A percentile compares a stretch with the other conserved stretches of the same genome.
Evolutionary conservation across 163 green algal genomes (phyloP).

Genomic region (Volvox carteri): DNA sequence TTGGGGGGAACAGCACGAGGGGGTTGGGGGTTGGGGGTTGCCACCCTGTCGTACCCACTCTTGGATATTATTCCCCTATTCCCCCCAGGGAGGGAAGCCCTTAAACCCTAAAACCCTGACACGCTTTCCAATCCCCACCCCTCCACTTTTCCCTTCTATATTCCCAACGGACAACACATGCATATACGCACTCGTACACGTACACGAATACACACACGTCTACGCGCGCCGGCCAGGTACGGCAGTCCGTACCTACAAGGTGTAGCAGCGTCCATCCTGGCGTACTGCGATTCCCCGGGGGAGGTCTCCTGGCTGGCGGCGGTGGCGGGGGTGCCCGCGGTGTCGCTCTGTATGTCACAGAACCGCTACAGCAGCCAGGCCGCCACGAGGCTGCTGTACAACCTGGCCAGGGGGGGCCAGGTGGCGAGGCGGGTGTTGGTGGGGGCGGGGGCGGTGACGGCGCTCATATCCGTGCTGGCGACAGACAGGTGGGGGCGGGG

Average conservation of each 20-base stretch:
- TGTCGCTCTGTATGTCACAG: conserved; percentile 53
- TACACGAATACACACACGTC: no score
- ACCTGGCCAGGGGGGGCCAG: conserved; percentile 43
- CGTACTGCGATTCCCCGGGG: conserved; percentile 56
- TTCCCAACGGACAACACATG: no score
- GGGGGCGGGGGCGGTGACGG: conserved; percentile 48
- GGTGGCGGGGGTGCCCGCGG: conserved; percentile 51
- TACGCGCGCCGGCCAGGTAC: no score
- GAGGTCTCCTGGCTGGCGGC: conserved; percentile 64
- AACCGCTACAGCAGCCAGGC: conserved; percentile 65
- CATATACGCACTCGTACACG: no score
- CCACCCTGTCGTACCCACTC: no score
- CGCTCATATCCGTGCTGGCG: conserved; percentile 58
- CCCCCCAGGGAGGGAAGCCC: no score
- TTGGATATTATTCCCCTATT: no score
- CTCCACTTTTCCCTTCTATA: no score
- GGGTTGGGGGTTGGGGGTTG: no score
- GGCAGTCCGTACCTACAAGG: conserved; percentile 65
- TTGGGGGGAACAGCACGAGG: no score
- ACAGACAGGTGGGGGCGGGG: conserved; percentile 15
- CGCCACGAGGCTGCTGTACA: conserved; percentile 63
- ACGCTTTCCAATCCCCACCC: no score
- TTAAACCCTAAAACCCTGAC: no score
- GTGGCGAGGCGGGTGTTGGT: conserved; percentile 49
- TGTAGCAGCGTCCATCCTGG: conserved; percentile 67